These are phyloP conservation scores for Mortierella polycephala DNA, from an alignment of 371 early-diverging fungal genomes.

Conservation along the genomic window DNA sequence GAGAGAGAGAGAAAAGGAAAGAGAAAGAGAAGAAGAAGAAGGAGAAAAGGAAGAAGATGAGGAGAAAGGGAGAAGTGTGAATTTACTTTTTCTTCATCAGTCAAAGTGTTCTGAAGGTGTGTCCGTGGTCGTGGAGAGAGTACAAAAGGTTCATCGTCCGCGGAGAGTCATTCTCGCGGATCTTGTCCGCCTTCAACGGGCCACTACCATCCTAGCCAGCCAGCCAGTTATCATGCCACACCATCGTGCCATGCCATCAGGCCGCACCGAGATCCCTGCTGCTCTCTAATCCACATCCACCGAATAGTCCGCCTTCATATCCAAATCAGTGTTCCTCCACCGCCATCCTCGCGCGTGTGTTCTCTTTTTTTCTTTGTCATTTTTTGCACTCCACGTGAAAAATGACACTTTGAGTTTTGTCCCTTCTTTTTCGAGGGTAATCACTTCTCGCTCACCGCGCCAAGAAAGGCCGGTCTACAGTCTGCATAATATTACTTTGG, in stretches of 20 bases:
- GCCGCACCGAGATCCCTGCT: too few species aligned
- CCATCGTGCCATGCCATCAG: too few species aligned
- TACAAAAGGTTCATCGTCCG: too few species aligned
- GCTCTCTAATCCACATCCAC: not conserved
- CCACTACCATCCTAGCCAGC: too few species aligned
- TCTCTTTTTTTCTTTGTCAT: not conserved
- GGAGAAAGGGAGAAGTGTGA: not conserved
- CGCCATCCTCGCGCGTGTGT: not conserved
- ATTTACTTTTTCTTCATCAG: not conserved
- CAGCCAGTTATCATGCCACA: too few species aligned
- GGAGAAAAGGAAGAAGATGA: constrained; percentile 1
- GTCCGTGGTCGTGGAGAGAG: too few species aligned
- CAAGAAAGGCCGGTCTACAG: not conserved
- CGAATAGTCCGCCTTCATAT: too few species aligned
- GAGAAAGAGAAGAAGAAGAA: not conserved
- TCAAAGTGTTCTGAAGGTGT: not conserved
- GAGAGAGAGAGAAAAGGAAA: not conserved
- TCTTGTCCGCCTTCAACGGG: too few species aligned
- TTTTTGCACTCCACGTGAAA: constrained; percentile 1
- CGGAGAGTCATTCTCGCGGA: too few species aligned
- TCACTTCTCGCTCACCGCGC: not conserved
- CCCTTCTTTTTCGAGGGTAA: not conserved
- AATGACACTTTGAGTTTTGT: not conserved
- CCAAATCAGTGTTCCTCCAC: not conserved
- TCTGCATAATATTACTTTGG: not conserved